A percentile compares a stretch with the other conserved stretches of the same genome.
phyloP scores from a whole-genome alignment of 441 rosid species.

The Populus hybrid region DNA sequence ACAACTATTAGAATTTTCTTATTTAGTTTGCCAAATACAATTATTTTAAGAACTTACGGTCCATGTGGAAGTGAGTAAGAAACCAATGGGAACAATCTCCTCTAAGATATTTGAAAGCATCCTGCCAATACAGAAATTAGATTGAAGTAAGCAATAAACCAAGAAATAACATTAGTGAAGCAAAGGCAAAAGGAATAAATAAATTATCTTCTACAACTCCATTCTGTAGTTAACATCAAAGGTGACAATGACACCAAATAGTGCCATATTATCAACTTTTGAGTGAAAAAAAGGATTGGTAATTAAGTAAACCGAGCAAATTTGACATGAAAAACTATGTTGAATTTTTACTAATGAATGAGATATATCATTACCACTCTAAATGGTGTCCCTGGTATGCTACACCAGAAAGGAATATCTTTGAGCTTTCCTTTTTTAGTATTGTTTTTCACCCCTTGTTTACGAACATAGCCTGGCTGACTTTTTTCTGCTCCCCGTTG shows the following conservation, averaged over 20 bases:
- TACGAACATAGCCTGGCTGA: conserved; percentile 32
- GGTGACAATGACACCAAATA: not conserved
- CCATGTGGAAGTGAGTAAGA: conserved; percentile 96
- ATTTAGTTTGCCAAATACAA: not conserved
- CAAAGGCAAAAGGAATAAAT: not conserved
- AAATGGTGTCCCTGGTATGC: conserved; percentile 77
- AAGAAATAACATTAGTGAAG: not conserved
- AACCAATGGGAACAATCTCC: conserved; percentile 96
- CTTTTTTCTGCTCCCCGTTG: conserved; percentile 29
- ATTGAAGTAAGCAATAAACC: conserved; percentile 22
- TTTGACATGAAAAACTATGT: not conserved
- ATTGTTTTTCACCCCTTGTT: conserved; percentile 31
- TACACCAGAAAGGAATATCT: conserved; percentile 78
- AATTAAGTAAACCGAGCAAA: not conserved
- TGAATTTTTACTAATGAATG: not conserved
- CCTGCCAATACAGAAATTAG: conserved; percentile 51
- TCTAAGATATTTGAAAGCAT: conserved; percentile 89
- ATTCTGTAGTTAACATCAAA: not conserved
- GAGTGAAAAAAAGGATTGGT: not conserved
- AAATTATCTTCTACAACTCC: not conserved
- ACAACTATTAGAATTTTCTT: conserved; percentile 2
- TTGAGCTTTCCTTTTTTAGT: conserved; percentile 44
- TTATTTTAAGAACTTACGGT: conserved; percentile 60
- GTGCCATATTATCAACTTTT: not conserved
- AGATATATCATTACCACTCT: conserved; percentile 65